Evolutionary conservation across 106 monocot genomes (phyloP), one percentile per base, ranked within the genome.

Genomic region (Platanthera guangdongensis): DNA sequence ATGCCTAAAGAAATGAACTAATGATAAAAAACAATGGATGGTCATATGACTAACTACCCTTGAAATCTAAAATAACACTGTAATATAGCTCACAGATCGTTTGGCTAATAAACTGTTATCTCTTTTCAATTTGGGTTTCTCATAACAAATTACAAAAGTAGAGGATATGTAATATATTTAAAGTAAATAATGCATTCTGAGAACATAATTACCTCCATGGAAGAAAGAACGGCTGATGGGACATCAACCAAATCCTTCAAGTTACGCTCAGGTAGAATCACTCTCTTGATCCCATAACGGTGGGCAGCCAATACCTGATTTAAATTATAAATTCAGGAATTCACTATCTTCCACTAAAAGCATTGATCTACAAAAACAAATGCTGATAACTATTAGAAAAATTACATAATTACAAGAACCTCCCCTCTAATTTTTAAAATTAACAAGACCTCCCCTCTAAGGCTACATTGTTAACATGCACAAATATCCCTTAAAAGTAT

Each of bases 231-330:
- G 4, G 87, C 75, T 68, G 89, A 75, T 74, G 97, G 97, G 64
- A 97, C 83, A 76, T 97, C 97, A 78, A 82, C 91, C 67, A 97
- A 82, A 79, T 97, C 97, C 81, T 97, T 97, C 77, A 88, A 76
- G 50, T 97, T 97, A 50, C 93, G 80, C 51, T 93, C 81, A 0
- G 97, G 97, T 76, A 97, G 81, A 67, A 97, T 93, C 59, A 97
- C 93, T 84, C 97, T 86, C 80, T 94, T 97, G 54, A 97, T 91
- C n/a, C 97, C 97, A 82, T 88, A 91, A 7, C 91, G 88, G 67
- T 97, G 97, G 60, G 97, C 97, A 21, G 97, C 97, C 53, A 97
- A 73, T 67, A 97, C 97, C 97, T 97, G 71, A 82, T 76, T 67
- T 15, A 16, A 22, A 63, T 39, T 39, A 39, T 3, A 53, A 5